Base-by-base conservation (phyloP, 1,139 yeast genomes). In the Suhomyces ambrosiae region DNA sequence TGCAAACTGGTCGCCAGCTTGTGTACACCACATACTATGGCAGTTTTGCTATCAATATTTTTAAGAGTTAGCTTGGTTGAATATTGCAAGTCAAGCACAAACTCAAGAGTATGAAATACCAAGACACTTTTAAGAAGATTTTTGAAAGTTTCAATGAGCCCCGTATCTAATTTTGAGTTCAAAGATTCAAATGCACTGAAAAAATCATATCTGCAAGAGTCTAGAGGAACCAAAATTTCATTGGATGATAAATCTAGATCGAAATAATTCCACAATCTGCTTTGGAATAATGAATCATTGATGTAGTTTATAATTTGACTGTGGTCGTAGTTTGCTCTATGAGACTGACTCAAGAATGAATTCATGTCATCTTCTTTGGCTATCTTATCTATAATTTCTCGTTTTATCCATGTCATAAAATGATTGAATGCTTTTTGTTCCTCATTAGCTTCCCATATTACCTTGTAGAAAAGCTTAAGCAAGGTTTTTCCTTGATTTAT, bases 391-490 rank as follows among this genome's bases (percentile, higher is more conserved):
- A 71, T 54, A 6, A 69, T 50, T 33, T 61, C 63, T 10, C 48
- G 50, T 43, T 66, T 65, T 10, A 42, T 46, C 83, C 84, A 82
- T 4, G 64, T 58, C 12, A 79, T 56, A 45, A 77, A 80, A 25
- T 74, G 64, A 33, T 68, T 70, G 56, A 79, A 81, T 24, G 68
- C 54, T 27, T 65, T 65, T 44, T 74, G 79, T 43, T 81, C 86
- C 23, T 71, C 69, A 47, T 76, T 74, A 15, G 78, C 47, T 23
- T 65, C 69, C 71, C 79, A 65, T 26, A 79, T 64, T 19, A 67
- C 58, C 16, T 58, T 58, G 49, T 73, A 74, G 3, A 69, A 52
- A 9, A 48, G 32, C 42, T 70, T 66, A 19, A 79, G 47, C 12
- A 71, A 50, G 2, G 38, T 36, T 24, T 71, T 60, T 0, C 71